Percentiles rank a stretch among this genome's conserved stretches.
phyloP scores from a whole-genome alignment of 495 filamentous ascomycete genomes.

The Talaromyces proteolyticus region DNA sequence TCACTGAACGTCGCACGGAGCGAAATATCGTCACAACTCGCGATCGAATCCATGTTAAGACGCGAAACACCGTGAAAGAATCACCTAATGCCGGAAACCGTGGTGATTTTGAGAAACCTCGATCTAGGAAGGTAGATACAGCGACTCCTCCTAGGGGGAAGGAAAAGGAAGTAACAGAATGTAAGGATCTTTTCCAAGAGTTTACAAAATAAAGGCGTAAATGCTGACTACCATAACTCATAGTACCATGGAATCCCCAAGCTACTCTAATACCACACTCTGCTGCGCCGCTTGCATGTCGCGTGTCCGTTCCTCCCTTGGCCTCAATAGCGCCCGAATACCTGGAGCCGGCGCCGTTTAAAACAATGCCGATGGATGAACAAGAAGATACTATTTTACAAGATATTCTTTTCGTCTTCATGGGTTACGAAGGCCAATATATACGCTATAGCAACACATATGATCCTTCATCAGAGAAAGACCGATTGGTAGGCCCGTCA shows the following conservation, averaged over 20 bases:
- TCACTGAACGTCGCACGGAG: constrained; percentile 32
- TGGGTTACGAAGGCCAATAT: constrained; percentile 98
- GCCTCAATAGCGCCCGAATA: constrained; percentile 65
- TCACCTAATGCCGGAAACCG: constrained; percentile 35
- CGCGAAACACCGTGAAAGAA: constrained; percentile 61
- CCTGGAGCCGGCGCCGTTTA: constrained; percentile 66
- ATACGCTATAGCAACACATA: constrained; percentile 80
- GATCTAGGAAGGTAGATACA: constrained; percentile 37
- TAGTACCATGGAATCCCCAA: constrained; percentile 75
- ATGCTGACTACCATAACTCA: constrained; percentile 15
- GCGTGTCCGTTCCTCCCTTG: constrained; percentile 78
- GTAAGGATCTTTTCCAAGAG: constrained; percentile 19
- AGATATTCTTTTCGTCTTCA: constrained; percentile 89
- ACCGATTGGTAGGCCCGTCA: constrained; percentile 71
- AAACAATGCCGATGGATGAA: constrained; percentile 64
- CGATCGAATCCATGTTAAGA: constrained; percentile 56
- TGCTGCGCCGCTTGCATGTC: constrained; percentile 78
- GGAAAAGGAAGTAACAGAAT: constrained; percentile 28
- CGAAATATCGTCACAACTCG: constrained; percentile 53
- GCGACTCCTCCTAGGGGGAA: constrained; percentile 27
- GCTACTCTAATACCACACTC: constrained; percentile 77
- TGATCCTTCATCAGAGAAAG: constrained; percentile 77
- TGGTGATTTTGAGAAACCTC: constrained; percentile 37
- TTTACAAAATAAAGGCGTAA: background rate
- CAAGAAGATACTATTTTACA: constrained; percentile 87